Percentiles rank a stretch among this genome's conserved stretches.
phyloP scores from a whole-genome alignment of 2,329 filamentous ascomycete genomes.

The Epichloe festucae region DNA sequence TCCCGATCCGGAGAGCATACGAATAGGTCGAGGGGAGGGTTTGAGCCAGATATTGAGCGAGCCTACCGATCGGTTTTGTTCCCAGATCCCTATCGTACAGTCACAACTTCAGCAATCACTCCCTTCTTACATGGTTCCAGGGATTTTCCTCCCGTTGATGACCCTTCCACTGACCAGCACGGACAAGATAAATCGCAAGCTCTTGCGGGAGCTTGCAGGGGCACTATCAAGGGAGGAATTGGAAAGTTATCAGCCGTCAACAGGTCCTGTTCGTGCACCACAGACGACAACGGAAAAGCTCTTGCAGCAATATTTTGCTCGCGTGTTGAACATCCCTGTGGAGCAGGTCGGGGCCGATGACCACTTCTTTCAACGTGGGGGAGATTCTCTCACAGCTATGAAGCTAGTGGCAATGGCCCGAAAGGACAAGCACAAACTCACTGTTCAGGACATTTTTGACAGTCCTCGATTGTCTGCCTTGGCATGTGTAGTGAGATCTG shows the following conservation, averaged over 20 bases:
- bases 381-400: conserved; percentile 2
- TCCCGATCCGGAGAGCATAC: too few species aligned
- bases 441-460: neutral
- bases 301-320: neutral
- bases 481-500: too few species aligned
- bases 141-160: neutral
- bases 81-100: neutral
- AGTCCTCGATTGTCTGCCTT: neutral
- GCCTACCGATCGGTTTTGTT: neutral
- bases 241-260: neutral
- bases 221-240: neutral
- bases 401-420: neutral
- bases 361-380: conserved; percentile 1
- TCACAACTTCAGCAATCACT: neutral
- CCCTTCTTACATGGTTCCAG: conserved; percentile 3
- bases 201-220: neutral
- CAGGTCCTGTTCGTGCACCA: neutral
- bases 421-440: neutral
- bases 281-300: neutral
- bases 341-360: neutral
- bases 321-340: neutral
- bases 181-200: neutral
- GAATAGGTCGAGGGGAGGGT: too few species aligned
- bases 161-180: neutral
- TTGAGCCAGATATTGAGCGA: neutral